Percentiles rank a stretch among this genome's conserved stretches.
These are phyloP conservation scores for Glaciozyma antarctica DNA, from an alignment of 768 basidiomycete species.

Conservation along the genomic window DNA sequence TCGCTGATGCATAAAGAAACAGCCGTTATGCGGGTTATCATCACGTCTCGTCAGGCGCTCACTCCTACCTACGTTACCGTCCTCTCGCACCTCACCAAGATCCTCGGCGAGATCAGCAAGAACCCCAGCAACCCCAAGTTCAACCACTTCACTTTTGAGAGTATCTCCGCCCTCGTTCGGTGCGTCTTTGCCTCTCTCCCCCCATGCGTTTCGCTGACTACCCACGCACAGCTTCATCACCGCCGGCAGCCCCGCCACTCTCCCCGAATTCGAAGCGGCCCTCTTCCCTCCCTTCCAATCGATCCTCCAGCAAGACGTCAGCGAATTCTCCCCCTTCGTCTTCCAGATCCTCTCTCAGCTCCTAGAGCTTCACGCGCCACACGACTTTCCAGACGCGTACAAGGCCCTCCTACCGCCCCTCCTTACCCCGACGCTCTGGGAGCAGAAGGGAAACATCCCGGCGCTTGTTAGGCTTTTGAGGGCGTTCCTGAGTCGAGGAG, in stretches of 20 bases:
- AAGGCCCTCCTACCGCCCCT: constrained; percentile 68
- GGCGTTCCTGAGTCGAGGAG: constrained; percentile 68
- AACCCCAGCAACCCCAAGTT: constrained; percentile 97
- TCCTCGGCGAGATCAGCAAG: constrained; percentile 78
- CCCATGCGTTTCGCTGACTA: constrained; percentile 40
- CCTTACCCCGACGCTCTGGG: constrained; percentile 77
- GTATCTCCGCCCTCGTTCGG: constrained; percentile 87
- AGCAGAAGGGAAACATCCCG: constrained; percentile 87
- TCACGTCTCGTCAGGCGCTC: constrained; percentile 73
- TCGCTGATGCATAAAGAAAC: neutral
- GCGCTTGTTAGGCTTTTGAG: constrained; percentile 80
- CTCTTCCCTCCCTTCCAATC: constrained; percentile 79
- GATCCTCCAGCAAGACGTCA: constrained; percentile 84
- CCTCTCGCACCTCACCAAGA: constrained; percentile 64
- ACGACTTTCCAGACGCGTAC: constrained; percentile 62
- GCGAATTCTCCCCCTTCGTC: constrained; percentile 93
- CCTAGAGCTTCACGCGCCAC: constrained; percentile 64
- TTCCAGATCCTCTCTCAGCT: constrained; percentile 96
- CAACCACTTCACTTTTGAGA: constrained; percentile 95
- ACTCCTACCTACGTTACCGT: constrained; percentile 57
- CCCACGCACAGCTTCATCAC: constrained; percentile 85
- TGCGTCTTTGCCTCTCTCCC: constrained; percentile 36
- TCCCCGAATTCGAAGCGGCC: constrained; percentile 65
- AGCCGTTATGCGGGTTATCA: constrained; percentile 89
- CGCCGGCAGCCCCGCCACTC: constrained; percentile 54